Percentiles rank a stretch among this genome's conserved stretches.
These are phyloP conservation scores for Colletotrichum nymphaeae DNA, from an alignment of 2,329 filamentous ascomycete species.

Conservation along the genomic window DNA sequence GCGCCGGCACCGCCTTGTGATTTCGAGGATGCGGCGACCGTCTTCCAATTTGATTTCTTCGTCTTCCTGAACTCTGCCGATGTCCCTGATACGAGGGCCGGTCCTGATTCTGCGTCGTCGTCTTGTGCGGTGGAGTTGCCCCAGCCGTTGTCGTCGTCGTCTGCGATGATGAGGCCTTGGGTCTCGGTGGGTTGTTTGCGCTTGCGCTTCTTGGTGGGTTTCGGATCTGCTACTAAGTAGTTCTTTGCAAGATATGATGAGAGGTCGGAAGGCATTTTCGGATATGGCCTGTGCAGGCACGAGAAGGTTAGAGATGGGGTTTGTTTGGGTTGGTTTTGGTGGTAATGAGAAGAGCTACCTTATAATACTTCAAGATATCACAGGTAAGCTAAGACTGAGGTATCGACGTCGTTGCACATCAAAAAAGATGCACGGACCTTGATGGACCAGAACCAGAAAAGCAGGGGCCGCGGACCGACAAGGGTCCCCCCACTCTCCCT, in stretches of 20 bases:
- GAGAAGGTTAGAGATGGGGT: neutral
- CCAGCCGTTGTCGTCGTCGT: constrained; percentile 72
- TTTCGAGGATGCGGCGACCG: constrained; percentile 58
- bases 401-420: constrained; percentile 10
- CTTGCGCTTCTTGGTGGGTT: constrained; percentile 72
- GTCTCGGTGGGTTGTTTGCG: constrained; percentile 61
- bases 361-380: neutral
- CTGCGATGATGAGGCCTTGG: constrained; percentile 71
- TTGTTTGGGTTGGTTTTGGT: neutral
- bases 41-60: constrained; percentile 86
- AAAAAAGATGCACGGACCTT: constrained; percentile 13
- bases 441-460: constrained; percentile 1
- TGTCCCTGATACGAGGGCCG: constrained; percentile 60
- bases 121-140: constrained; percentile 46
- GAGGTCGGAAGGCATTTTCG: constrained; percentile 68
- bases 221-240: constrained; percentile 77
- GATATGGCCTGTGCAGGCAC: neutral
- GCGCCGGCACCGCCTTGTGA: constrained; percentile 42
- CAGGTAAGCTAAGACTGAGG: neutral
- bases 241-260: constrained; percentile 90
- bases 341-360: neutral
- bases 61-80: constrained; percentile 76
- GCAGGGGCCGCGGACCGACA: constrained; percentile 22
- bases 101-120: constrained; percentile 66
- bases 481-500: constrained; percentile 8